Base-by-base conservation (phyloP, 495 filamentous ascomycete species). In the Penicillium samsonianum region DNA sequence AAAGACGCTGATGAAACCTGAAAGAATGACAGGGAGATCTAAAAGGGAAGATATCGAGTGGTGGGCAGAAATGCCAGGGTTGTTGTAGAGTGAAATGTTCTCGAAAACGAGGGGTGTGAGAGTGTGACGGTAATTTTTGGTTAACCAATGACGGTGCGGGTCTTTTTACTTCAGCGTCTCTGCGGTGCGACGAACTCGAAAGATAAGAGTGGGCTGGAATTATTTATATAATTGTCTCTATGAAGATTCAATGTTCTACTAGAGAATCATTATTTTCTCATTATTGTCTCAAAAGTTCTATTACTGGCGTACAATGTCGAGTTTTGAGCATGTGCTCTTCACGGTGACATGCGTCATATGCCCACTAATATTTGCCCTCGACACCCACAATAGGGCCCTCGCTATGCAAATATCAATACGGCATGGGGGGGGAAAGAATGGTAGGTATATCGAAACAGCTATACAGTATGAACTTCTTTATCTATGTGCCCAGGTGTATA, bases 111-210 rank as follows among this genome's bases (percentile, higher is more conserved):
- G 66, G 64, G 66, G 64, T 67, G 61, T 17, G 35, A 38, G 35
- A 64, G 65, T 67, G 65, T 68, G 65, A 64, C 65, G 65, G 63
- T 53, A 67, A 61, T 66, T 56, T 55, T 48, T 57, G 56, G 58
- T 57, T 56, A 60, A 55, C 66, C 66, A 69, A 69, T 69, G 64
- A 67, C 57, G 45, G 55, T 30, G 50, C 61, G 64, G 37, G 55
- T 28, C 63, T 49, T 60, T 57, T 64, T 66, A 61, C 62, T 42
- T 35, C 52, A 48, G 26, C 28, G 54, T 30, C 14, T 50, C 33
- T 22, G n/a, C 43, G 22, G 19, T 40, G 23, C 17, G 28, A 47
- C 38, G 17, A n/a, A 33, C 5, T 48, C 48, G 16, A 38, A 25
- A 30, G 33, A 25, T 43, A 40, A 4, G 14, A 48, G 9, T 4